Base-by-base conservation (phyloP, 1,139 yeast genomes). In the Lodderomyces margitis region DNA sequence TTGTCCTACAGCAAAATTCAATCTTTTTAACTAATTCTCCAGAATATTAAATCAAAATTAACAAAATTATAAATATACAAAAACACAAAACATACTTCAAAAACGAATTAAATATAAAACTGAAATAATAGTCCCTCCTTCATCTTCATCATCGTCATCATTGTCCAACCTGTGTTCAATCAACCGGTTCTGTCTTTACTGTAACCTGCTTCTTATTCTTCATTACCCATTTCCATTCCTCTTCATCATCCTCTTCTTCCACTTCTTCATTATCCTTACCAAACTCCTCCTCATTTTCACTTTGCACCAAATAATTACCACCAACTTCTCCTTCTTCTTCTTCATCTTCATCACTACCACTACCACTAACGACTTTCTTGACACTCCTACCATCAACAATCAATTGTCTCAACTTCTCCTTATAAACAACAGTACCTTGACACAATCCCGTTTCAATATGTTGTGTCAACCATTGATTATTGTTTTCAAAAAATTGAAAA, bases 361-460 rank as follows among this genome's bases (percentile, higher is more conserved):
- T 4, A 20, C 16, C 37, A 5, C 5, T 16, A 16, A 5, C 37
- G 20, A 9, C 20, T 11, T 28, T 19, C 24, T 9, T 16, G 5
- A 24, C 28, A 17, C 14, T 16, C 12, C 20, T 12, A 2, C n/a
- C 21, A 12, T 20, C 30, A 16, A 27, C 9, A 21, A 36, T 16
- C 23, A n/a, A 16, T 15, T 23, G 19, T 23, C 38, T 37, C 28
- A 42, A 36, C 10, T 27, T 31, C 37, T 40, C 37, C 21, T 44
- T 40, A 34, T 27, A 38, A 28, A 21, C 27, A 27, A 70, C 72
- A 44, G 71, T 64, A 12, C 74, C 76, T 34, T 62, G 62, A 59
- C 82, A 78, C 34, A 59, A 56, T 35, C 73, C 73, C 11, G 62
- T 60, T 49, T 70, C 76, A 42, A 78, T 72, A 55, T 78, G 83